These are phyloP conservation scores for Solanum gracilifrons DNA, from an alignment of 257 asterid species.

Conservation along the genomic window DNA sequence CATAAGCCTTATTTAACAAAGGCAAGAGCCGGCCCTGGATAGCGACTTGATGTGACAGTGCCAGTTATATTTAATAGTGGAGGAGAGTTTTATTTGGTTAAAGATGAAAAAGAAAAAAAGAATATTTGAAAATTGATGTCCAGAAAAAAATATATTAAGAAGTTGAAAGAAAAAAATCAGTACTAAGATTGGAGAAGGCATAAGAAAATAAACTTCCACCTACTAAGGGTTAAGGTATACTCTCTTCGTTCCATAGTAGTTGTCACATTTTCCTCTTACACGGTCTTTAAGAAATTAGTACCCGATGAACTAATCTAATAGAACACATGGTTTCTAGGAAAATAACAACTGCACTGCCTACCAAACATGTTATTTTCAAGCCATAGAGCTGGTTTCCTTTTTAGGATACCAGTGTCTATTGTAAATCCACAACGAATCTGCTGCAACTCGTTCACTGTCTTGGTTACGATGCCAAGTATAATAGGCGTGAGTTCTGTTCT, in stretches of 20 bases:
- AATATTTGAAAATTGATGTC: background rate
- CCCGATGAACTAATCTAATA: background rate
- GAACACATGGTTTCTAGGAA: background rate
- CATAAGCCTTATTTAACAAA: too few species aligned
- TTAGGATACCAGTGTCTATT: conserved; percentile 35
- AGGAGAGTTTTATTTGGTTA: background rate
- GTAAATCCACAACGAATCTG: conserved; percentile 41
- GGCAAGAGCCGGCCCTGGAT: too few species aligned
- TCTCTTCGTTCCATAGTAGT: background rate
- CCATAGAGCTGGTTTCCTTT: conserved; percentile 12
- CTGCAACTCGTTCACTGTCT: conserved; percentile 24
- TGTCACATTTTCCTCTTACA: background rate
- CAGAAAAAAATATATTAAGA: too few species aligned
- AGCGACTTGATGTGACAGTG: background rate
- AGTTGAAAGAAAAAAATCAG: background rate
- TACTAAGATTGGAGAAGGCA: background rate
- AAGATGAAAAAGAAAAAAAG: background rate
- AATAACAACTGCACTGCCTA: background rate
- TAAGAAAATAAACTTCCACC: background rate
- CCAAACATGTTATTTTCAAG: background rate
- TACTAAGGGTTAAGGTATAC: background rate
- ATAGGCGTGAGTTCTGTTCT: conserved; percentile 43
- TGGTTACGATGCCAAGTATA: conserved; percentile 55
- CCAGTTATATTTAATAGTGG: background rate
- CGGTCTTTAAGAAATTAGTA: background rate